A percentile compares a stretch with the other conserved stretches of the same genome.
These are phyloP conservation scores for Cryptomeria japonica DNA, from an alignment of 75 land plant genomes.

Conservation along the genomic window DNA sequence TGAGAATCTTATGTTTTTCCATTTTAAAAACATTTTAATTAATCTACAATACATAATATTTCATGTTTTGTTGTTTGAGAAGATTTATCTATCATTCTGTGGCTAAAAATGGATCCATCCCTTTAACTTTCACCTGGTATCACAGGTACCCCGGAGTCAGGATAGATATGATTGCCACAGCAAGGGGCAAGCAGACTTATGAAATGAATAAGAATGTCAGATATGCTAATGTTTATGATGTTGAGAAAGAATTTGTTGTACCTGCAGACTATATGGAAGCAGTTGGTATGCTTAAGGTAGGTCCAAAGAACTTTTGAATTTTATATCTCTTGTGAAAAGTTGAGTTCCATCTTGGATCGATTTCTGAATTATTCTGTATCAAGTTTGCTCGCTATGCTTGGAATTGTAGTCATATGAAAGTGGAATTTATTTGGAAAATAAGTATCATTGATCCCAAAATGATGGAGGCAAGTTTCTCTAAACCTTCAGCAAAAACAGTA, in stretches of 20 bases:
- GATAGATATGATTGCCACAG: conserved; percentile 63
- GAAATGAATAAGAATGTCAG: conserved; percentile 91
- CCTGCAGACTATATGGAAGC: conserved; percentile 73
- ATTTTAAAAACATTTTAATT: too few relatives aligned
- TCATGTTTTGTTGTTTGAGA: neutral
- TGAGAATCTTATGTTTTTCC: too few relatives aligned
- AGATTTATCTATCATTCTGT: neutral
- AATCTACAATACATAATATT: neutral
- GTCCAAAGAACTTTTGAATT: neutral
- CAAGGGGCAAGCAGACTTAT: conserved; percentile 82
- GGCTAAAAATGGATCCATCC: neutral
- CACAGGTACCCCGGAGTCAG: conserved; percentile 76
- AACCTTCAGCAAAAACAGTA: neutral
- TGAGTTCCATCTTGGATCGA: neutral
- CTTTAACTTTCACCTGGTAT: neutral
- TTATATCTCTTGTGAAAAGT: neutral
- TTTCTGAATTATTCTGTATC: neutral
- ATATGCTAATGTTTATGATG: conserved; percentile 64
- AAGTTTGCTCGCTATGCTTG: neutral
- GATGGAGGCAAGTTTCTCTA: neutral
- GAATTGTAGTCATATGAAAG: neutral
- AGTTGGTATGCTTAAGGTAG: conserved; percentile 73
- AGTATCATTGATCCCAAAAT: neutral
- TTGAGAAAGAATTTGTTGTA: conserved; percentile 57
- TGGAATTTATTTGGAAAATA: neutral